These are phyloP conservation scores for Ceratobasidium sp. DNA, from an alignment of 1,284 basidiomycete species.

Conservation along the genomic window DNA sequence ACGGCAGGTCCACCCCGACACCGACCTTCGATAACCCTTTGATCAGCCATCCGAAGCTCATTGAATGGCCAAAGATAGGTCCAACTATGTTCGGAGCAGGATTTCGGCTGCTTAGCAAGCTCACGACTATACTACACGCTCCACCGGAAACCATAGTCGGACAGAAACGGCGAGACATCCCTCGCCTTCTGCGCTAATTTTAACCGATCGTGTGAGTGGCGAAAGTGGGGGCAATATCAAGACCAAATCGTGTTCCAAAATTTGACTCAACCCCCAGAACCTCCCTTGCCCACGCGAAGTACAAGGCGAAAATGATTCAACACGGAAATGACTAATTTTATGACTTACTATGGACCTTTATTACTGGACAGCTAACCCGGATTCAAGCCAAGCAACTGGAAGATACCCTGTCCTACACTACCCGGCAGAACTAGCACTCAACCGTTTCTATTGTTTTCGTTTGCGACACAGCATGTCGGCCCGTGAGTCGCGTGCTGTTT, in stretches of 20 bases:
- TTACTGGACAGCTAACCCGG: too few species aligned
- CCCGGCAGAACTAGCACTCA: too few species aligned
- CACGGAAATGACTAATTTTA: slow-evolving; percentile 1
- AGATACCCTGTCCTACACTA: too few species aligned
- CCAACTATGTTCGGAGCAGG: background rate
- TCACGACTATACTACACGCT: background rate
- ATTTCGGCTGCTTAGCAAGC: background rate
- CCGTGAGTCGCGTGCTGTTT: background rate
- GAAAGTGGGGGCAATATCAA: background rate
- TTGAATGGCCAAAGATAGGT: background rate
- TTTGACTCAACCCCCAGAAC: background rate
- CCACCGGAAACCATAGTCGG: background rate
- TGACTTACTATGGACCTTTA: background rate
- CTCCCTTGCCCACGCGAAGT: background rate
- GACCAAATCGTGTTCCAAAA: background rate
- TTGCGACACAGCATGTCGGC: too few species aligned
- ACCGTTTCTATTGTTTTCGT: too few species aligned
- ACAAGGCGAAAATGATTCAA: background rate
- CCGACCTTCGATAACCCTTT: background rate
- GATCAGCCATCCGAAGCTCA: background rate
- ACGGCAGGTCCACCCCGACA: background rate
- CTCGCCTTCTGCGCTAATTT: background rate
- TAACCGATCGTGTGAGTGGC: background rate
- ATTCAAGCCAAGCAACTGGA: too few species aligned
- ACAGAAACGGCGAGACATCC: background rate